phyloP scores from a whole-genome alignment of 2,329 filamentous ascomycete species.

The Emmonsiellopsis sp. region DNA sequence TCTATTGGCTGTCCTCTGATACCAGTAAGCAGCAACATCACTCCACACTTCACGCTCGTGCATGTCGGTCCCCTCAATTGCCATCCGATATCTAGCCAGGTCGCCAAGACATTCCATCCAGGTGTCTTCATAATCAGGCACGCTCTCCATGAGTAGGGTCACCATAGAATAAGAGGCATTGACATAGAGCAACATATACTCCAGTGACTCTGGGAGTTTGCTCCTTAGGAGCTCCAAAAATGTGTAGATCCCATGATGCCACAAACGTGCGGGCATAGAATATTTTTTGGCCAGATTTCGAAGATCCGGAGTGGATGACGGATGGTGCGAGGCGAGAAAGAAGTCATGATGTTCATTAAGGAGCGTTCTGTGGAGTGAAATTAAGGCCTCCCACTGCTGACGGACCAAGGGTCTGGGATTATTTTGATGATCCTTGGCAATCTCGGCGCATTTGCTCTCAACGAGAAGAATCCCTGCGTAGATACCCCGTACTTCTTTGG shows the following conservation, averaged over 20 bases:
- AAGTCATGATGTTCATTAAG: slow-evolving; percentile 80
- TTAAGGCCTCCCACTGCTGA: slow-evolving; percentile 76
- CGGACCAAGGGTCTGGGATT: slow-evolving; percentile 44
- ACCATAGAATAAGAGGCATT: slow-evolving; percentile 91
- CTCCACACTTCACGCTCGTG: slow-evolving; percentile 74
- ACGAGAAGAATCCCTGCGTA: slow-evolving; percentile 80
- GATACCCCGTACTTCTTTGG: slow-evolving; percentile 56
- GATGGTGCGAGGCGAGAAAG: slow-evolving; percentile 80
- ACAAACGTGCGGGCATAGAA: slow-evolving; percentile 87
- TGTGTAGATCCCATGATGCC: slow-evolving; percentile 82
- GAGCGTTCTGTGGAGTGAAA: slow-evolving; percentile 70
- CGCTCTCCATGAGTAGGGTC: slow-evolving; percentile 75
- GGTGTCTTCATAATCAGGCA: slow-evolving; percentile 71
- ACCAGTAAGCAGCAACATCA: slow-evolving; percentile 73
- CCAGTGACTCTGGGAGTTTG: slow-evolving; percentile 64
- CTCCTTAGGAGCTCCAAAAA: slow-evolving; percentile 71
- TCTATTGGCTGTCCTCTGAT: slow-evolving; percentile 68
- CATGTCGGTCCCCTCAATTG: slow-evolving; percentile 75
- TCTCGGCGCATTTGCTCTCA: slow-evolving; percentile 77
- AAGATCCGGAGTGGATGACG: slow-evolving; percentile 61
- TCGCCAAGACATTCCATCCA: slow-evolving; percentile 95
- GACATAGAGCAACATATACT: slow-evolving; percentile 87
- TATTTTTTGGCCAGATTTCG: slow-evolving; percentile 67
- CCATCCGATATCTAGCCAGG: slow-evolving; percentile 77
- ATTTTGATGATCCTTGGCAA: slow-evolving; percentile 55